These are phyloP conservation scores for Gynandropsis gynandra DNA, from an alignment of 345 rosid genomes.

Conservation along the genomic window DNA sequence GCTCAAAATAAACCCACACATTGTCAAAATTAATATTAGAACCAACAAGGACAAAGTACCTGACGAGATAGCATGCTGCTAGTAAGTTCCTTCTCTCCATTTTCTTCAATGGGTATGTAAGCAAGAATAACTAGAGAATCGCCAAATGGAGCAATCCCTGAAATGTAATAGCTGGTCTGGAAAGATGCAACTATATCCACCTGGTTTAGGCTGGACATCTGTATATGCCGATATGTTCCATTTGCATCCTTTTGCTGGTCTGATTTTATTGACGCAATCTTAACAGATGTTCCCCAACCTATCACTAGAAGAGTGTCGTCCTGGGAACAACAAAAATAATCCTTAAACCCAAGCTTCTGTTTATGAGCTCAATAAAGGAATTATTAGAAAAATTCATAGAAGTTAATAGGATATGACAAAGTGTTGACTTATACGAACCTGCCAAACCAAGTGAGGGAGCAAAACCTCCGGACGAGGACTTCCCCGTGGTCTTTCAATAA, in stretches of 20 bases:
- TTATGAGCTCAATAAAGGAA: not conserved
- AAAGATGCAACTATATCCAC: slow-evolving; percentile 97
- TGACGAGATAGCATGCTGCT: slow-evolving; percentile 64
- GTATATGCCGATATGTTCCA: slow-evolving; percentile 53
- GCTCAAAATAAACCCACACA: slow-evolving; percentile 1
- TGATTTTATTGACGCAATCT: slow-evolving; percentile 82
- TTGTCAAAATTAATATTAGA: slow-evolving; percentile 9
- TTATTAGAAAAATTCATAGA: not conserved
- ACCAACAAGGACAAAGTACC: slow-evolving; percentile 41
- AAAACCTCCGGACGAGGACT: slow-evolving; percentile 89
- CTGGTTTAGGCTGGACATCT: slow-evolving; percentile 55
- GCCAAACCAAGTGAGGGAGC: slow-evolving; percentile 97
- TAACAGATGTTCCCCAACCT: slow-evolving; percentile 93
- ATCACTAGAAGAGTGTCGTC: slow-evolving; percentile 89
- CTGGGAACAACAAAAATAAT: slow-evolving; percentile 32
- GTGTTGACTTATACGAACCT: slow-evolving; percentile 52
- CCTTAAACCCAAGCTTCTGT: slow-evolving; percentile 1
- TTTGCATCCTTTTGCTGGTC: slow-evolving; percentile 49
- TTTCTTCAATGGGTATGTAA: slow-evolving; percentile 75
- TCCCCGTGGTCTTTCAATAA: slow-evolving; percentile 87
- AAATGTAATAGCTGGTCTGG: slow-evolving; percentile 94
- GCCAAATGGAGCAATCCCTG: slow-evolving; percentile 99
- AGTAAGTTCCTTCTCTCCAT: slow-evolving; percentile 72
- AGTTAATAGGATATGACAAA: not conserved
- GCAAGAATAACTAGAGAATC: slow-evolving; percentile 98